phyloP scores from a whole-genome alignment of 345 rosid genomes.

The Lumnitzera racemosa region DNA sequence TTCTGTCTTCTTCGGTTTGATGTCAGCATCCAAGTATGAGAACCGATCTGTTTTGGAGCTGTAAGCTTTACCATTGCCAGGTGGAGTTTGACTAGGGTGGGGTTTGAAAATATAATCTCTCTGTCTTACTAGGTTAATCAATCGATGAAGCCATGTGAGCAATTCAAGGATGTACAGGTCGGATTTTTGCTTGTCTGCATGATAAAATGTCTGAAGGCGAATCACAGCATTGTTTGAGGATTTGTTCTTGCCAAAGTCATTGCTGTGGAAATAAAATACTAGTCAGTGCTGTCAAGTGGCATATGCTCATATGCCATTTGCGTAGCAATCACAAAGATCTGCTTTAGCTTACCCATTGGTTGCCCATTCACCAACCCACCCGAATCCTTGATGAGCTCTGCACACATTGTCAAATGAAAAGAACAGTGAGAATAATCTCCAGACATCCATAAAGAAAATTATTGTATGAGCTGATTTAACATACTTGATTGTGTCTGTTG shows the following conservation, averaged over 20 bases:
- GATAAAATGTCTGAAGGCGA: conserved; percentile 76
- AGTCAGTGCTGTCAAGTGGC: not conserved
- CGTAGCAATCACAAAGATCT: too few relatives aligned
- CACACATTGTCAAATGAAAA: conserved; percentile 9
- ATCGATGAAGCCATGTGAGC: conserved; percentile 68
- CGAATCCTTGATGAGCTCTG: conserved; percentile 98
- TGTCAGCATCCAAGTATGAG: conserved; percentile 17
- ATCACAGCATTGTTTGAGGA: conserved; percentile 28
- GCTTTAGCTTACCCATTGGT: conserved; percentile 43
- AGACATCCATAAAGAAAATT: not conserved
- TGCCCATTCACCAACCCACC: conserved; percentile 99
- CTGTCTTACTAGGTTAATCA: conserved; percentile 43
- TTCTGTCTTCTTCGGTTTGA: conserved; percentile 18
- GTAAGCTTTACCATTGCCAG: conserved; percentile 14
- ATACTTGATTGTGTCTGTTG: conserved; percentile 84
- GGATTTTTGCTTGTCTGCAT: conserved; percentile 58
- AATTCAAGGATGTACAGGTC: conserved; percentile 66
- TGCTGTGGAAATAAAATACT: conserved; percentile 16
- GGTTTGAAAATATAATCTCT: conserved; percentile 32
- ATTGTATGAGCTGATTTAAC: conserved; percentile 2
- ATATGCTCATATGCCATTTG: not conserved
- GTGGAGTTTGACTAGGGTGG: conserved; percentile 28
- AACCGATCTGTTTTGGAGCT: conserved; percentile 30
- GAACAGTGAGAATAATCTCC: not conserved
- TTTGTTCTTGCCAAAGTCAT: conserved; percentile 19